Evolutionary conservation across 2,329 filamentous ascomycete species (phyloP).

Genomic region (Fusarium drepaniforme): DNA sequence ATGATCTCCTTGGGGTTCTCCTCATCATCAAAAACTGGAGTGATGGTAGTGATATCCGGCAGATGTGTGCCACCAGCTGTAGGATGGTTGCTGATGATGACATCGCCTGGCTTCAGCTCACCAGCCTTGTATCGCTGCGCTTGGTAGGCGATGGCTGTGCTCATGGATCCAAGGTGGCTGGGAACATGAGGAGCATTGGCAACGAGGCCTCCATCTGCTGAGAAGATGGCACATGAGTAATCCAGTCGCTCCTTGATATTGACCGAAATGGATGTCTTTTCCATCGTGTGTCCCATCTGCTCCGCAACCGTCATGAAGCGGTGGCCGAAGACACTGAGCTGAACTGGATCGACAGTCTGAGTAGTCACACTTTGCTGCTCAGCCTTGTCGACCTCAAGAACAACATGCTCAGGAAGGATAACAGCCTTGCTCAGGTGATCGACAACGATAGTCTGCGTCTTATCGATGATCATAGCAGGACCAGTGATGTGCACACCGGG

Average conservation of each 20-base stretch:
- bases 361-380: constrained; percentile 27
- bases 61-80: constrained; percentile 45
- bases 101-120: constrained; percentile 36
- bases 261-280: constrained; percentile 81
- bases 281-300: constrained; percentile 81
- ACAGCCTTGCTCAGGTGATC: constrained; percentile 56
- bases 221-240: constrained; percentile 83
- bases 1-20: constrained; percentile 45
- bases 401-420: constrained; percentile 49
- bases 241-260: constrained; percentile 86
- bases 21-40: constrained; percentile 46
- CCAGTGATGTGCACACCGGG: constrained; percentile 54
- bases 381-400: constrained; percentile 48
- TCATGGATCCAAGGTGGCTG: constrained; percentile 38
- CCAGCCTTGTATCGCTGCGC: constrained; percentile 34
- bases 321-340: constrained; percentile 81
- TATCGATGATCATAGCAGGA: constrained; percentile 78
- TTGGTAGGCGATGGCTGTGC: constrained; percentile 38
- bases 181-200: constrained; percentile 38
- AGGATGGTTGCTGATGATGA: constrained; percentile 40
- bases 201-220: constrained; percentile 62
- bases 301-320: constrained; percentile 87
- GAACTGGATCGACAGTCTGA: constrained; percentile 75
- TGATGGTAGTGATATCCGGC: constrained; percentile 45
- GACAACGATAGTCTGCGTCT: constrained; percentile 81